Evolutionary conservation across 192 early-diverging fungal genomes (phyloP).

Genomic region (Gigaspora rosea): DNA sequence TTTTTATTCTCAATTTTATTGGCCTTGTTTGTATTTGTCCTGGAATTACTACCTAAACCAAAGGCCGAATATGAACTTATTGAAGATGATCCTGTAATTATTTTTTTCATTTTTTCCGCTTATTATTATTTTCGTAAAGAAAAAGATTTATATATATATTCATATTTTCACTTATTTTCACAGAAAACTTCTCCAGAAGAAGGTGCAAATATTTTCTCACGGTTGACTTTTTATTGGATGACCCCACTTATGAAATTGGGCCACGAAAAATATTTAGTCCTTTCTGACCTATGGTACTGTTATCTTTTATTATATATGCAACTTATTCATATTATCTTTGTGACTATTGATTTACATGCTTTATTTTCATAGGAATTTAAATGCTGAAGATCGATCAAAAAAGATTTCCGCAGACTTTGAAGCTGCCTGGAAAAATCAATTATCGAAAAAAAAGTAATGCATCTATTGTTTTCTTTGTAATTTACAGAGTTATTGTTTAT

Average conservation of each 20-base stretch:
- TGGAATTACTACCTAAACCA: constrained; percentile 19
- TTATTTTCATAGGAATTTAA: constrained; percentile 52
- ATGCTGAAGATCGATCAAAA: constrained; percentile 57
- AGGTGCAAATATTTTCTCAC: constrained; percentile 80
- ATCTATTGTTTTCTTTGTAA: neutral
- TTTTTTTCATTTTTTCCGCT: neutral
- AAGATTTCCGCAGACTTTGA: constrained; percentile 67
- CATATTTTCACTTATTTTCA: neutral
- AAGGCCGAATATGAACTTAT: constrained; percentile 3
- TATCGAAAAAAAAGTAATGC: constrained; percentile 50
- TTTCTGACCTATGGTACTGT: constrained; percentile 68
- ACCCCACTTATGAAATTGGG: constrained; percentile 81
- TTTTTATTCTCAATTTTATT: constrained; percentile 16
- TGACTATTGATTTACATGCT: neutral
- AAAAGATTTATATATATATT: neutral
- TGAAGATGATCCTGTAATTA: constrained; percentile 17
- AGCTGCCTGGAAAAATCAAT: constrained; percentile 69
- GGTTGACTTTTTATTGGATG: constrained; percentile 89
- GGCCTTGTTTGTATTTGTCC: constrained; percentile 29
- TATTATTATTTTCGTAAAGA: neutral
- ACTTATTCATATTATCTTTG: neutral
- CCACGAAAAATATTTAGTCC: constrained; percentile 67
- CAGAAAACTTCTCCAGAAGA: constrained; percentile 70
- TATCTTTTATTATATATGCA: neutral
- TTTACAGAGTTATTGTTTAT: neutral